Conservation (phyloP, 179 eudicot species). For the Camellia oleifera region DNA sequence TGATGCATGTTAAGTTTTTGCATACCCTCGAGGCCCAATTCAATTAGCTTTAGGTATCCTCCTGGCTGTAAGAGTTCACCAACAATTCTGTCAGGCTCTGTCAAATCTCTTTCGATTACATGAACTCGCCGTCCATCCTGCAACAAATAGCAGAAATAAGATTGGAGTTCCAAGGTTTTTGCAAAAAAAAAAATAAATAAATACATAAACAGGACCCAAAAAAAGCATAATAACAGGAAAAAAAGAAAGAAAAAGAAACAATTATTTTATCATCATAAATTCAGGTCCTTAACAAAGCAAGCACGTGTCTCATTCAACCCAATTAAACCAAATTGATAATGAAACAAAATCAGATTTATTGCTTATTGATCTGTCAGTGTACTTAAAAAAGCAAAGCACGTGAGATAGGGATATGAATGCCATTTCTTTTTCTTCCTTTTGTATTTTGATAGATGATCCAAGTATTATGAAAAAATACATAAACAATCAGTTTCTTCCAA, state of each 20-base stretch:
- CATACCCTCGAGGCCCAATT: conserved; percentile 66
- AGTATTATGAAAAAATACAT: too few relatives aligned
- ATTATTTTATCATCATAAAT: neutral
- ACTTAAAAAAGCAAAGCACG: neutral
- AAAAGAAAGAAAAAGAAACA: neutral
- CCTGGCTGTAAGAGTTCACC: conserved; percentile 77
- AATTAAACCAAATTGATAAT: neutral
- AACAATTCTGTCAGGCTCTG: conserved; percentile 64
- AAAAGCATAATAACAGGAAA: neutral
- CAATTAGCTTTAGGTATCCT: conserved; percentile 64
- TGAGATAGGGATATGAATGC: too few relatives aligned
- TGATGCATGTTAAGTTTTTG: conserved; percentile 7
- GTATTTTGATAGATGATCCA: too few relatives aligned
- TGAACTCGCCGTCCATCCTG: conserved; percentile 69
- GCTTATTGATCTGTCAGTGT: neutral
- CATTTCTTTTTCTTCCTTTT: too few relatives aligned
- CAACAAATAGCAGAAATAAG: conserved; percentile 5
- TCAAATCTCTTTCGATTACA: conserved; percentile 68
- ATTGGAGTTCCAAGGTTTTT: neutral
- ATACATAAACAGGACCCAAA: too few relatives aligned
- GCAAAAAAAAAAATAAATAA: neutral
- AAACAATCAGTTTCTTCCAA: too few relatives aligned
- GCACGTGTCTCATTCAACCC: neutral
- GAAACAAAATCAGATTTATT: neutral
- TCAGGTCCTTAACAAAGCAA: neutral